A percentile compares a stretch with the other conserved stretches of the same genome.
phyloP scores from a whole-genome alignment of 768 basidiomycete genomes.

The Kwoniella sp. region DNA sequence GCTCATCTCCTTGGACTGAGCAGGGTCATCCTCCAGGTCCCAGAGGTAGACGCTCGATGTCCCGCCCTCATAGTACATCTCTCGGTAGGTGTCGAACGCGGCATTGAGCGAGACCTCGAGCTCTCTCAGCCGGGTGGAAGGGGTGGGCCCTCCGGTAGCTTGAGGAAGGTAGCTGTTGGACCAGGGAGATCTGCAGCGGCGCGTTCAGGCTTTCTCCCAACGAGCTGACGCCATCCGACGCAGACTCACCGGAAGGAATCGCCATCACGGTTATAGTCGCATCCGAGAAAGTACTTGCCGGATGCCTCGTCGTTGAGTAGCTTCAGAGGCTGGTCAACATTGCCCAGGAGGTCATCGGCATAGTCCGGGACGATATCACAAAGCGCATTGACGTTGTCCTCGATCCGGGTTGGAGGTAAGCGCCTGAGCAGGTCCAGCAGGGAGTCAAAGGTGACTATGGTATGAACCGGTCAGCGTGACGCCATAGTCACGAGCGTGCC shows the following conservation, averaged over 20 bases:
- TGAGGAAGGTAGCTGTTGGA: slow-evolving; percentile 93
- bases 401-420: slow-evolving; percentile 83
- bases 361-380: slow-evolving; percentile 82
- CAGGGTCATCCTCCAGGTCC: slow-evolving; percentile 82
- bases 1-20: slow-evolving; percentile 51
- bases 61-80: slow-evolving; percentile 99
- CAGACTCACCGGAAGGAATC: slow-evolving; percentile 74
- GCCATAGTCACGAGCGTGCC: no score
- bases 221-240: background rate
- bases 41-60: slow-evolving; percentile 95
- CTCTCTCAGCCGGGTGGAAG: slow-evolving; percentile 76
- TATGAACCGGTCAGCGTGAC: no score
- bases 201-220: background rate
- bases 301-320: slow-evolving; percentile 66
- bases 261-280: slow-evolving; percentile 89
- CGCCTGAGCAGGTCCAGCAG: slow-evolving; percentile 95
- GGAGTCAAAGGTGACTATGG: slow-evolving; percentile 56
- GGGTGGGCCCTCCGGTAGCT: slow-evolving; percentile 80
- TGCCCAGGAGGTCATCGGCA: slow-evolving; percentile 88
- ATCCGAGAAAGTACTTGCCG: slow-evolving; percentile 84
- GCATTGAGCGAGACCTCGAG: slow-evolving; percentile 91
- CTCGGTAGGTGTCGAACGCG: slow-evolving; percentile 94
- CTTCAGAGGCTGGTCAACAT: slow-evolving; percentile 89
- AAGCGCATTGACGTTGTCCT: slow-evolving; percentile 78
- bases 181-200: slow-evolving; percentile 81